Conservation (phyloP, 768 basidiomycete genomes). For the Tricholoma bakamatsutake region DNA sequence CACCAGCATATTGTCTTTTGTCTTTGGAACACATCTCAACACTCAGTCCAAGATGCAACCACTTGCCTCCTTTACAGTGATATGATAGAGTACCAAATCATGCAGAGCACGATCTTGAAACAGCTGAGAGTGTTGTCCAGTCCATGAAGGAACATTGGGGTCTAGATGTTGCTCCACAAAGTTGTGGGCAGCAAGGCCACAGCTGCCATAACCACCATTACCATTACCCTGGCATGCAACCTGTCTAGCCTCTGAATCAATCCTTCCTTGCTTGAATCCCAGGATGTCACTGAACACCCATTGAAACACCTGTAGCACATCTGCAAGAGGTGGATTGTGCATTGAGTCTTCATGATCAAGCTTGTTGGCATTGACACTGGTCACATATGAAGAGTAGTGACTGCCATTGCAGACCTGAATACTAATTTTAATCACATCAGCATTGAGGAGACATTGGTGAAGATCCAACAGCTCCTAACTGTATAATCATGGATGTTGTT, state of each 20-base stretch:
- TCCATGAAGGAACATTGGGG: constrained; percentile 7
- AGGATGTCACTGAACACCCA: too few species aligned
- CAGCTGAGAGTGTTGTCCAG: too few species aligned
- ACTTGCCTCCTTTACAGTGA: background rate
- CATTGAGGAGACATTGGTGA: constrained; percentile 1
- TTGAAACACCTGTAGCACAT: constrained; percentile 3
- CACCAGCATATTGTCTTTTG: background rate
- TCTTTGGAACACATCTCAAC: background rate
- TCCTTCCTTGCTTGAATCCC: too few species aligned
- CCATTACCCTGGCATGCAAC: too few species aligned
- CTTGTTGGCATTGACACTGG: background rate
- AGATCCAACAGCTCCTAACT: constrained; percentile 4
- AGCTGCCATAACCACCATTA: background rate
- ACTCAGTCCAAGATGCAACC: background rate
- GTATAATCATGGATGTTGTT: constrained; percentile 1
- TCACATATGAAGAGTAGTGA: constrained; percentile 11
- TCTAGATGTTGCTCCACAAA: constrained; percentile 9
- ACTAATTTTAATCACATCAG: background rate
- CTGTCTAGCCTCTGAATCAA: too few species aligned
- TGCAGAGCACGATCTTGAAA: constrained; percentile 6
- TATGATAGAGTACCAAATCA: constrained; percentile 6
- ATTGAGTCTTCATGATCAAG: constrained; percentile 14
- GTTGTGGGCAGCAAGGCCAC: constrained; percentile 14
- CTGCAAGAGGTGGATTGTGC: background rate
- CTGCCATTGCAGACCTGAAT: background rate